A percentile compares a stretch with the other conserved stretches of the same genome.
Conservation (phyloP, 2,329 filamentous ascomycete genomes). For the Exophiala calicioides region DNA sequence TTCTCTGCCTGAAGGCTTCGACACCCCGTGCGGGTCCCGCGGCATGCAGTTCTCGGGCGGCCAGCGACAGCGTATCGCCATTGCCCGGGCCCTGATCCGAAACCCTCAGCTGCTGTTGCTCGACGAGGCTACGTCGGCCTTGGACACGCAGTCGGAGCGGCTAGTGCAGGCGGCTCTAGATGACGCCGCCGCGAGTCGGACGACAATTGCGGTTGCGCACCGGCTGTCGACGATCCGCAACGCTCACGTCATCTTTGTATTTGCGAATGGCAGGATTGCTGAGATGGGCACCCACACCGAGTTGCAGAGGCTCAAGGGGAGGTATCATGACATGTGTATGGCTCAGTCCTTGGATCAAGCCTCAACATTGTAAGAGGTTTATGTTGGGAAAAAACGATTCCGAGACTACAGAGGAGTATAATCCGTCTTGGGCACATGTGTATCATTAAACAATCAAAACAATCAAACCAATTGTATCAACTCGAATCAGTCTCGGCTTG, state of each 20-base stretch:
- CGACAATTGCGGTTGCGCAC: conserved; percentile 41
- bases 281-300: conserved; percentile 46
- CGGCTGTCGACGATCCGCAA: conserved; percentile 42
- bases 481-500: no score
- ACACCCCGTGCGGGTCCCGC: conserved; percentile 38
- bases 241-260: conserved; percentile 43
- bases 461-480: no score
- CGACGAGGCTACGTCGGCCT: conserved; percentile 47
- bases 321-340: conserved; percentile 40
- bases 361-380: no score
- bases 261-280: conserved; percentile 41
- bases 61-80: conserved; percentile 46
- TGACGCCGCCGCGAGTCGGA: conserved; percentile 34
- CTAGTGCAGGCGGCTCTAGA: conserved; percentile 38
- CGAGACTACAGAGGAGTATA: no score
- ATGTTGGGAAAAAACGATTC: no score
- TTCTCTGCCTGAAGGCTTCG: conserved; percentile 41
- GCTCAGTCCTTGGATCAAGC: conserved; percentile 31
- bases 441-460: no score
- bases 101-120: conserved; percentile 40
- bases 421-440: no score
- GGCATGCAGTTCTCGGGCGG: conserved; percentile 43
- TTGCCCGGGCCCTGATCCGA: conserved; percentile 45
- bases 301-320: conserved; percentile 41
- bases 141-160: conserved; percentile 42